Base-by-base conservation (phyloP, 1,284 basidiomycete genomes). In the Puccinia horiana region DNA sequence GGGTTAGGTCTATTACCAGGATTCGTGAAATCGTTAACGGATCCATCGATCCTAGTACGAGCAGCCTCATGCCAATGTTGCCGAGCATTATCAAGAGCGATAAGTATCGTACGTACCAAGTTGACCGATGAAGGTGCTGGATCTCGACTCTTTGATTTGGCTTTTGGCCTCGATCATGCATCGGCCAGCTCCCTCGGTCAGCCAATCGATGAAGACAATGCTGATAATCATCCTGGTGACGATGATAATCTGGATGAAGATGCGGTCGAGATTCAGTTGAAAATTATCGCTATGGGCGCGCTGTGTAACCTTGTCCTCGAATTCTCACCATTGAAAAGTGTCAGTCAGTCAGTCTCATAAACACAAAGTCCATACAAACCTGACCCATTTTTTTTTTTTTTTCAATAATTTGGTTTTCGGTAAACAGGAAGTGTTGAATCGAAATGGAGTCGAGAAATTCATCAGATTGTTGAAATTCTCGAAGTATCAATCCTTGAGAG, bases 301-400 rank as follows among this genome's bases (percentile, higher is more conserved):
- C 89, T 96, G 3, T 94, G 93, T 86, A 97, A 96, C 86, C 89
- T 96, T 42, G 90, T 96, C 3, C 92, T 91, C 80, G 93, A 95
- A 82, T 95, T 94, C 86, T 94, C 93, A 20, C 94, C 95, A 6
- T 86, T 96, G 84, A 89, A 91, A 83, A 87, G 88, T 79, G 93
- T 76, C 23, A 4, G 69, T 75, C 29, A 37, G 29, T 26, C 9
- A 23, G n/a, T n/a, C n/a, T n/a, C n/a, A n/a, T n/a, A n/a, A n/a
- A n/a, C n/a, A n/a, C n/a, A n/a, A n/a, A 35, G n/a, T 52, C 11
- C 5, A 40, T 56, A 26, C 44, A 8, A 40, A 16, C 18, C 56
- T 26, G 32, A 26, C 37, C 26, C 42, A 82, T 83, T 9, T 69
- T 77, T 23, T 77, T 83, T 8, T 52, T 47, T 20, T 81, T 83